Conservation (phyloP, 2,329 filamentous ascomycete species). For the Thelonectria blattea region DNA sequence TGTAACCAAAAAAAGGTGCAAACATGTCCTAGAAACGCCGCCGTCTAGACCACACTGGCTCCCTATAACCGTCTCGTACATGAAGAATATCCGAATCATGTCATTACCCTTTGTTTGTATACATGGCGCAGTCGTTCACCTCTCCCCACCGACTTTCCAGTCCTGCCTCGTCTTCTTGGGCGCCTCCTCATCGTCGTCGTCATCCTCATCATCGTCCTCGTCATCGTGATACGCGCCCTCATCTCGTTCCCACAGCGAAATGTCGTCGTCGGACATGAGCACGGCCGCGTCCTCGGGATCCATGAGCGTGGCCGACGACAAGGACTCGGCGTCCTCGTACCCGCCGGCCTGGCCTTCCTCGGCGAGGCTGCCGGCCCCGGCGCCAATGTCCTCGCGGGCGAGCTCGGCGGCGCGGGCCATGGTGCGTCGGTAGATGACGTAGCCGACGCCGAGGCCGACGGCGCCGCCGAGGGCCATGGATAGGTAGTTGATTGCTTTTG, state of each 20-base stretch:
- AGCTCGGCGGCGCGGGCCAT: slow-evolving; percentile 68
- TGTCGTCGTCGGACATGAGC: slow-evolving; percentile 64
- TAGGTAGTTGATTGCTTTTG: slow-evolving; percentile 83
- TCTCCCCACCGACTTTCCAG: not conserved
- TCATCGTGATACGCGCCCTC: slow-evolving; percentile 45
- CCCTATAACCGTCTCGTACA: not conserved
- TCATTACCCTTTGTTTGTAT: slow-evolving; percentile 10
- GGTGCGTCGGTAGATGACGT: slow-evolving; percentile 80
- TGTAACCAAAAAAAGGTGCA: slow-evolving; percentile 7
- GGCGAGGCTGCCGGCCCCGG: slow-evolving; percentile 26
- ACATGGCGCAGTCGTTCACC: slow-evolving; percentile 1
- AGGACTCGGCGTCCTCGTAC: slow-evolving; percentile 54
- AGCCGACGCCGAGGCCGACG: slow-evolving; percentile 78
- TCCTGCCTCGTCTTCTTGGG: slow-evolving; percentile 17
- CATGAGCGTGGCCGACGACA: slow-evolving; percentile 45
- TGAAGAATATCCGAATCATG: slow-evolving; percentile 3
- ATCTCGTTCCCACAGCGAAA: slow-evolving; percentile 61
- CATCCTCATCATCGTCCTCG: slow-evolving; percentile 43
- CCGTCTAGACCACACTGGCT: slow-evolving; percentile 27
- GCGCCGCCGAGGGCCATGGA: slow-evolving; percentile 75
- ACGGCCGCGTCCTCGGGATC: slow-evolving; percentile 59
- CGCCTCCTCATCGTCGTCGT: slow-evolving; percentile 18
- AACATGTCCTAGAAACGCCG: slow-evolving; percentile 29
- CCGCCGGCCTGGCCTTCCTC: slow-evolving; percentile 44
- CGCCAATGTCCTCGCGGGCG: slow-evolving; percentile 50